These are phyloP conservation scores for Helianthus tuberosus DNA, from an alignment of 129 eudicot genomes.

Conservation along the genomic window DNA sequence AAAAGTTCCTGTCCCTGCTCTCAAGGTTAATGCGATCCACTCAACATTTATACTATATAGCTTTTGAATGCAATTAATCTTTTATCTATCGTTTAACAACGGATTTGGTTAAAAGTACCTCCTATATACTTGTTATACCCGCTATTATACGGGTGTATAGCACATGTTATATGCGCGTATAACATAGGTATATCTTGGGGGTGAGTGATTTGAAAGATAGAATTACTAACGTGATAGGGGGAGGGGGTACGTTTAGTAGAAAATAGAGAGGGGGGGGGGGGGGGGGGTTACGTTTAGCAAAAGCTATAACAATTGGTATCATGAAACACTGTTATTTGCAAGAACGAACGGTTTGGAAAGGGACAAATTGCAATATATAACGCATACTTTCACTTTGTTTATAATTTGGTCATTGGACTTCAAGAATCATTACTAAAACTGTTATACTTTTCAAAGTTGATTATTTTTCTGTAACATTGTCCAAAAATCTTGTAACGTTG, in stretches of 20 bases:
- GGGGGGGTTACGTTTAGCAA: too few species aligned
- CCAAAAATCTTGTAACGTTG: neutral
- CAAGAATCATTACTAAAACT: neutral
- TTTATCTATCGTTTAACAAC: neutral
- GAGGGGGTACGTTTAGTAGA: too few species aligned
- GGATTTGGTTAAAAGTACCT: too few species aligned
- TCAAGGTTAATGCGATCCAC: constrained; percentile 66
- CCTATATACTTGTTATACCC: too few species aligned
- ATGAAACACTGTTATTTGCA: neutral
- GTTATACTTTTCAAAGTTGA: neutral
- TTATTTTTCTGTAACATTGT: neutral
- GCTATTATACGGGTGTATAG: too few species aligned
- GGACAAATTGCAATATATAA: neutral
- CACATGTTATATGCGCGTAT: too few species aligned
- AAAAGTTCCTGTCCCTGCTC: constrained; percentile 50
- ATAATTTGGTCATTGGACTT: neutral
- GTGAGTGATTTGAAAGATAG: too few species aligned
- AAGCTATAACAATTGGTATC: too few species aligned
- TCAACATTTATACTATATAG: constrained; percentile 10
- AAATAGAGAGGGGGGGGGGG: too few species aligned
- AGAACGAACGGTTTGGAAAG: neutral
- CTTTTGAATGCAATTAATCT: neutral
- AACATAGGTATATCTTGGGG: too few species aligned
- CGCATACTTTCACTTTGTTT: neutral
- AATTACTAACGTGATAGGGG: too few species aligned